Conservation (phyloP, 1,284 basidiomycete species). For the Ustilago cynodontis region DNA sequence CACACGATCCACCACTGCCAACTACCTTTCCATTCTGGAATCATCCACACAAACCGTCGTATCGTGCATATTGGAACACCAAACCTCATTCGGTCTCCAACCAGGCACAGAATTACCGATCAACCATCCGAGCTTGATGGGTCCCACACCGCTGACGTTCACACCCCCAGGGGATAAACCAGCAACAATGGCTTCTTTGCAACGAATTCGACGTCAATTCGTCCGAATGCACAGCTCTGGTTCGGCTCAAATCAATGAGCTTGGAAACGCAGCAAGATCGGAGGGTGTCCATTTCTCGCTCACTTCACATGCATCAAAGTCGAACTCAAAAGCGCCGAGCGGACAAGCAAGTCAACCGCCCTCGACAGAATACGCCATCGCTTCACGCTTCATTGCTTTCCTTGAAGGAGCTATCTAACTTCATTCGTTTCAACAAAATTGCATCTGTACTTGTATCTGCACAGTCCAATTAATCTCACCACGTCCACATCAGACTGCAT, state of each 20-base stretch:
- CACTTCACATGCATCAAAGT: constrained; percentile 14
- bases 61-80: constrained; percentile 51
- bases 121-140: constrained; percentile 17
- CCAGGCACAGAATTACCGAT: constrained; percentile 40
- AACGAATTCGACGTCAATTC: constrained; percentile 62
- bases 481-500: neutral
- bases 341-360: constrained; percentile 8
- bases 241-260: constrained; percentile 49
- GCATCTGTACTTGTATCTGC: constrained; percentile 32
- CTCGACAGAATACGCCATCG: constrained; percentile 49
- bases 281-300: constrained; percentile 51
- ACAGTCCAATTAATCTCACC: neutral
- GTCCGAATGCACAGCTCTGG: constrained; percentile 65
- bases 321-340: neutral
- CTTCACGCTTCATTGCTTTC: constrained; percentile 58
- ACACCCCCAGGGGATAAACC: constrained; percentile 42
- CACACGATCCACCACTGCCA: constrained; percentile 67
- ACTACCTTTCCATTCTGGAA: constrained; percentile 71
- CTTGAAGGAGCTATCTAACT: constrained; percentile 46
- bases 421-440: neutral
- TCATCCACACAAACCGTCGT: constrained; percentile 60
- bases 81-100: constrained; percentile 29
- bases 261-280: constrained; percentile 42
- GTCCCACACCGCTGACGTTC: constrained; percentile 32
- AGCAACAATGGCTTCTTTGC: constrained; percentile 48